Conservation (phyloP, 805 yeast species). For the Hanseniaspora valbyensis region DNA sequence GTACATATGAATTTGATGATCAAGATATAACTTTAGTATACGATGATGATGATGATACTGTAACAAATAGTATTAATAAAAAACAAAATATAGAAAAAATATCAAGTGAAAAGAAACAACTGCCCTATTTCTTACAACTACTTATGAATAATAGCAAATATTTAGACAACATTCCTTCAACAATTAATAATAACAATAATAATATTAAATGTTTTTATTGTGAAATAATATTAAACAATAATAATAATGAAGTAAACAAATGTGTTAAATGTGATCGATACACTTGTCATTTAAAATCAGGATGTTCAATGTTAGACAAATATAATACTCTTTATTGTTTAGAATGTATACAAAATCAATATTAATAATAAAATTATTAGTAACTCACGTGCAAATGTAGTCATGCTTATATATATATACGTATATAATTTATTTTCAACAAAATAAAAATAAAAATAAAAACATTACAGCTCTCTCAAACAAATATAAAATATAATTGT, state of each 20-base stretch:
- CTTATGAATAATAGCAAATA: conserved; percentile 8
- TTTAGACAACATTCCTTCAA: neutral
- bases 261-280: neutral
- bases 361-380: too few relatives aligned
- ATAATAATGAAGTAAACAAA: neutral
- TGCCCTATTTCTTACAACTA: neutral
- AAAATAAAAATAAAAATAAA: too few relatives aligned
- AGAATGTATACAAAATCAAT: conserved; percentile 8
- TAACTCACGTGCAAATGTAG: too few relatives aligned
- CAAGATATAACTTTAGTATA: too few relatives aligned
- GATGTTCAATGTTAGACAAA: conserved; percentile 7
- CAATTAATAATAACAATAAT: neutral
- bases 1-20: too few relatives aligned
- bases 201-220: neutral
- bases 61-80: neutral
- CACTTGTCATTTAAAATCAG: conserved; percentile 1
- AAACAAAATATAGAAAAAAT: neutral
- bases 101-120: neutral
- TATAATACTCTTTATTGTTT: neutral
- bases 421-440: too few relatives aligned
- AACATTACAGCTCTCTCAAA: too few relatives aligned
- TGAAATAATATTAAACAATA: neutral
- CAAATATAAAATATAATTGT: too few relatives aligned
- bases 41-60: neutral
- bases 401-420: too few relatives aligned